Base-by-base conservation (phyloP, 495 filamentous ascomycete species). In the Aspergillus affinis region DNA sequence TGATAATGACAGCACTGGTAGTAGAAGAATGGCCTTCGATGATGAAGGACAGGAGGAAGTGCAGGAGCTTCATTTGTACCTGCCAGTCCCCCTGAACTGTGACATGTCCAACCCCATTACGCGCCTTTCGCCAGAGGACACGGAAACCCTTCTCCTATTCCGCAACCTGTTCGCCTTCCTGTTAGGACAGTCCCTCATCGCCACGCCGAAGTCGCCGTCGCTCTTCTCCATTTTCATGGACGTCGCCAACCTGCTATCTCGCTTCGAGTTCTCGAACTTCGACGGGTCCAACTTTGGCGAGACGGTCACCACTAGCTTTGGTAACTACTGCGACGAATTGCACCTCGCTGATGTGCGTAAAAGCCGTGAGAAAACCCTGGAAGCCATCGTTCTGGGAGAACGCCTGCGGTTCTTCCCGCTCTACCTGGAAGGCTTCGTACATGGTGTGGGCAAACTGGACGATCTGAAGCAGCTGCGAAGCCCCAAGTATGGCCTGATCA, bases 121-220 rank as follows among this genome's bases (percentile, higher is more conserved):
- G 45, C 66, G 62, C 7, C 73, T 80, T 18, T 78, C 75, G 0
- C 65, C 78, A 7, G 79, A 81, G 51, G 89, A 93, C 53, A 78
- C 85, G 18, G 89, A 88, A 64, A 81, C 77, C 0, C 78, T 97
- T 4, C 76, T 97, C 27, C 82, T 89, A 5, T 88, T 90, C 55
- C 86, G 94, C 20, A 98, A 98, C 67, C 74, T 97, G 54, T 97
- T 98, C 70, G 91, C 94, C 3, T 93, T 98, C 65, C 78, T 98
- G 10, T 81, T 86, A 8, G 88, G 86, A 46, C 87, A 92, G 61
- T 88, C 90, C 0, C 79, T 98, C 9, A 88, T 98, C 12, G 90
- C 88, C 0, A 95, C 90, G 0, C 79, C 82, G 18, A 78, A 80
- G 18, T 85, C 86, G 15, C 78, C 87, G 1, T 86, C 82, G 0